Evolutionary conservation across 1,284 basidiomycete species (phyloP).

Genomic region (Rhodotorula sp.): DNA sequence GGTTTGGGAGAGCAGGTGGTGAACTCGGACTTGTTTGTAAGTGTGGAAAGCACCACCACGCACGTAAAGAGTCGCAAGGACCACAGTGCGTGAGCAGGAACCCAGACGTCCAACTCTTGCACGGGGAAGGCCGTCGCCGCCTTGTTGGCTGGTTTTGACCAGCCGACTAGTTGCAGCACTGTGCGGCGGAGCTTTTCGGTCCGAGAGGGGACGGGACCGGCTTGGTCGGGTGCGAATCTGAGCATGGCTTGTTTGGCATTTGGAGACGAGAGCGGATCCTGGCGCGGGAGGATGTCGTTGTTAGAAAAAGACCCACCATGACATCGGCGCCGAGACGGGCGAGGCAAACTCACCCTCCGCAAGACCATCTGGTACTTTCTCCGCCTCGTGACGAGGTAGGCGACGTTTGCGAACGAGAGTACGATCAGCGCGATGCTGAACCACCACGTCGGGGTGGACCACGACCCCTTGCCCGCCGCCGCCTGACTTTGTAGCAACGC

Average conservation of each 20-base stretch:
- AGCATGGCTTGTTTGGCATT: conserved; percentile 34
- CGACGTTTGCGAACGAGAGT: conserved; percentile 44
- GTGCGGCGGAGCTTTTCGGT: neutral
- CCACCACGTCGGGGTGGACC: conserved; percentile 55
- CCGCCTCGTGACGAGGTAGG: conserved; percentile 45
- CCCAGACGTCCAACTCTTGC: conserved; percentile 42
- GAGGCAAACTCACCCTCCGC: conserved; percentile 44
- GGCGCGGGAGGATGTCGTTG: no score
- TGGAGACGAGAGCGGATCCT: conserved; percentile 41
- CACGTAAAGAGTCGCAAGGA: conserved; percentile 40
- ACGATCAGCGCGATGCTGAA: conserved; percentile 56
- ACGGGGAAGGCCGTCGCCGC: conserved; percentile 30
- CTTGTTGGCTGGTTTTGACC: neutral
- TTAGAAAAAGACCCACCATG: no score
- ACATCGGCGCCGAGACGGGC: no score
- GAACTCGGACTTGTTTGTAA: no score
- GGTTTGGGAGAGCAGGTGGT: no score
- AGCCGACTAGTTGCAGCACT: neutral
- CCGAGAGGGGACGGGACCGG: neutral
- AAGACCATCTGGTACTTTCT: conserved; percentile 47
- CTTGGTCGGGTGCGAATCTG: conserved; percentile 18
- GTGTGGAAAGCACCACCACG: neutral
- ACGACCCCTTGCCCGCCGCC: conserved; percentile 2
- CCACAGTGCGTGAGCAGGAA: conserved; percentile 39
- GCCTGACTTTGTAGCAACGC: conserved; percentile 16